A percentile compares a stretch with the other conserved stretches of the same genome.
These are phyloP conservation scores for Pichia sp. DNA, from an alignment of 1,139 yeast genomes.

Conservation along the genomic window DNA sequence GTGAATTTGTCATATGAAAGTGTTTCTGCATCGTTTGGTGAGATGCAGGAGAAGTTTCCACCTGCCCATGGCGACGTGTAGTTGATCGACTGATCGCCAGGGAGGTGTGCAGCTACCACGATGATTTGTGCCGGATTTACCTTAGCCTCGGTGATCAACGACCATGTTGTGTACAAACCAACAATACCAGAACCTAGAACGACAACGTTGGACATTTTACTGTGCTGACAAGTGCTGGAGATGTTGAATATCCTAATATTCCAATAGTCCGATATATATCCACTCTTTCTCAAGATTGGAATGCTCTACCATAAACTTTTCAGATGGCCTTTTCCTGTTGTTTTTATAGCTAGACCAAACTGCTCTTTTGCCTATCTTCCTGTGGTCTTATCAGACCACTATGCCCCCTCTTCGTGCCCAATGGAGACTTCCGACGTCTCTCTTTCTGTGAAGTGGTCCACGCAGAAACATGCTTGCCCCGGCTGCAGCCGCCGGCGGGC, in stretches of 20 bases:
- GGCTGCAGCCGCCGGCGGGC: not conserved
- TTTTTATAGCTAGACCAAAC: no score
- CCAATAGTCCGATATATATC: no score
- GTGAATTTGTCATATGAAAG: constrained; percentile 53
- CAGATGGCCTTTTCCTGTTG: no score
- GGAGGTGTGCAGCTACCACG: constrained; percentile 58
- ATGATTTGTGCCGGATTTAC: constrained; percentile 47
- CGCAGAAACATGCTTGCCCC: not conserved
- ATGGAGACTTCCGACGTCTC: no score
- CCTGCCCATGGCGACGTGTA: constrained; percentile 83
- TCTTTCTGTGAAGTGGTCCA: not conserved
- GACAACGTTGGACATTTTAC: constrained; percentile 21
- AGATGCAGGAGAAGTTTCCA: constrained; percentile 66
- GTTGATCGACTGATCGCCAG: constrained; percentile 68
- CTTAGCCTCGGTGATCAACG: constrained; percentile 43
- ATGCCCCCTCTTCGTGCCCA: no score
- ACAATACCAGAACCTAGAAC: constrained; percentile 53
- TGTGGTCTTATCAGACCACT: not conserved
- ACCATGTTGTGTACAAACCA: constrained; percentile 63
- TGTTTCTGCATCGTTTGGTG: constrained; percentile 53
- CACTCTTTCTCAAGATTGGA: no score
- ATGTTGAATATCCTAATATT: no score
- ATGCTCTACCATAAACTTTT: no score
- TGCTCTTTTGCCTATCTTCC: no score
- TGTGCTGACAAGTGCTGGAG: no score